Base-by-base conservation (phyloP, 2,329 filamentous ascomycete species). In the Ascochyta pisi region DNA sequence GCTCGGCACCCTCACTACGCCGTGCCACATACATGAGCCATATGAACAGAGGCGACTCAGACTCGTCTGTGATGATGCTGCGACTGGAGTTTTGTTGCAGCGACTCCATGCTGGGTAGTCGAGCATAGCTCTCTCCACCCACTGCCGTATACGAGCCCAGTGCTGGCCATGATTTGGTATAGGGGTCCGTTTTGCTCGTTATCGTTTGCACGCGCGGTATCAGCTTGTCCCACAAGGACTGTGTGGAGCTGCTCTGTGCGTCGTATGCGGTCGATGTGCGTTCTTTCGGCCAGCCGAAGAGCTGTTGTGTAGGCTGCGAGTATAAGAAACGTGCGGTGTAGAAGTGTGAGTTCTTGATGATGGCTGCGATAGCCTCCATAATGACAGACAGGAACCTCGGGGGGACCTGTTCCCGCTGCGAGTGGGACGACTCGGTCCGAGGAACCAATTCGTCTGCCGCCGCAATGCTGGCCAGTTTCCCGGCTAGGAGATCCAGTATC, bases 311-410 rank as follows among this genome's bases (percentile, higher is more conserved):
- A 15, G 72, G 65, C n/a, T 74, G 70, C 6, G 78, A 78, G 50
- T 81, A 78, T 19, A 81, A 65, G 42, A 82, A 75, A 13, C 91
- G 85, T 61, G 88, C 88, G 9, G 91, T 88, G 50, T 92, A 86
- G 74, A 89, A 90, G 63, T 88, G 89, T 0, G 94, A 97, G 66
- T 91, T 86, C 58, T 87, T 84, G 45, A 96, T 84, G 43, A 97
- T 89, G 41, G 87, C 84, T 19, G 87, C 84, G 46, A 96, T 85
- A 0, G 93, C 91, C 59, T 92, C 88, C 6, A 98, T 78, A 16
- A 96, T 84, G 9, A 86, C 86, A 1, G 86, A 83, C 35, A 96
- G 77, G 57, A 84, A 85, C 24, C 85, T 80, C 15, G 79, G 80
- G 13, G 81, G 77, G 2, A 71, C 53, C 58, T 67, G 35, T 58